A percentile compares a stretch with the other conserved stretches of the same genome.
Conservation (phyloP, 2,329 filamentous ascomycete genomes). For the Fusarium setosum region DNA sequence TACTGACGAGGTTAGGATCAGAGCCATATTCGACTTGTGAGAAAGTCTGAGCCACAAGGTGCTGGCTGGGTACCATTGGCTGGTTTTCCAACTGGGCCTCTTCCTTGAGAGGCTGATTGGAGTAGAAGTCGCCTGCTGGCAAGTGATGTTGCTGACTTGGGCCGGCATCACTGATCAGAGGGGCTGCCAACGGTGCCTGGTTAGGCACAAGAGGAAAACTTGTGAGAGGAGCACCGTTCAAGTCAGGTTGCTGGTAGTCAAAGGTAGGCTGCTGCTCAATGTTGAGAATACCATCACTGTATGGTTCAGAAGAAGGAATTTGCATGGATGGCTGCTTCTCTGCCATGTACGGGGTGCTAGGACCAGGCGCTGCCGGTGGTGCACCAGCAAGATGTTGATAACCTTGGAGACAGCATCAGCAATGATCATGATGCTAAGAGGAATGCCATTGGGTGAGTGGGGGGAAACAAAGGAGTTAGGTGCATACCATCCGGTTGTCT, state of each 20-base stretch:
- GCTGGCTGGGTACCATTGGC: constrained; percentile 27
- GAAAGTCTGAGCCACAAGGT: constrained; percentile 28
- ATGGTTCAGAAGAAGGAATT: constrained; percentile 31
- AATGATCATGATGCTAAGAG: not conserved
- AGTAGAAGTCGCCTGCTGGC: constrained; percentile 34
- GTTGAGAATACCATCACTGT: constrained; percentile 21
- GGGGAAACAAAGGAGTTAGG: not conserved
- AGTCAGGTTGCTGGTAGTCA: constrained; percentile 28
- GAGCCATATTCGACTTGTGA: constrained; percentile 35
- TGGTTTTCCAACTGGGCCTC: constrained; percentile 32
- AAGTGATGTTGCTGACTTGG: constrained; percentile 30
- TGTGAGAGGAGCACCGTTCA: constrained; percentile 34
- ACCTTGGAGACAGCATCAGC: constrained; percentile 42
- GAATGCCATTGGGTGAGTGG: not conserved
- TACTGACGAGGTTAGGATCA: constrained; percentile 23
- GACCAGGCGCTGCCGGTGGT: constrained; percentile 42
- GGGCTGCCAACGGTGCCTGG: constrained; percentile 27
- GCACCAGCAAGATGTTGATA: constrained; percentile 48
- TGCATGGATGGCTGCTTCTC: constrained; percentile 43
- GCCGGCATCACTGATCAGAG: constrained; percentile 22
- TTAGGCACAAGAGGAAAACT: constrained; percentile 37
- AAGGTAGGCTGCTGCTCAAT: constrained; percentile 25
- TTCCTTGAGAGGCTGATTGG: constrained; percentile 31
- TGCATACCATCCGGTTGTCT: constrained; percentile 47
- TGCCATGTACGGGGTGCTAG: constrained; percentile 47